Evolutionary conservation across 352 stramenopile species (phyloP), one percentile per base, ranked within the genome.

Genomic region (Pythium sp.): DNA sequence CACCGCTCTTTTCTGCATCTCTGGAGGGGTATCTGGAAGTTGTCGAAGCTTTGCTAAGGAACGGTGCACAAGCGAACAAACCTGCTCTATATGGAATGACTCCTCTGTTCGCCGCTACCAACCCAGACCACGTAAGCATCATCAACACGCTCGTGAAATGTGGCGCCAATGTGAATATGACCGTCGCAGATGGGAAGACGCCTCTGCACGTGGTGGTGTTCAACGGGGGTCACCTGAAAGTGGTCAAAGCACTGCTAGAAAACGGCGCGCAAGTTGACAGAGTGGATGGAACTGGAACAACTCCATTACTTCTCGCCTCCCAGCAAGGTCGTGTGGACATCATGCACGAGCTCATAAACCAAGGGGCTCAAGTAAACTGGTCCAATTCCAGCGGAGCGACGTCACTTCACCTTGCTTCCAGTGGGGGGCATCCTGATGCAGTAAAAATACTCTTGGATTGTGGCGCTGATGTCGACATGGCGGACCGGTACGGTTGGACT

Each of bases 391-490:
- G 28, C 9, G 9, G 15, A 14, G 6, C 1, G 26, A 56, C 22
- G 12, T 15, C 59, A 11, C 59, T 65, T 28, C 56, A 30, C 9
- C 41, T 36, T 14, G 59, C 59, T 20, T 53, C 43, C 18, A 46
- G 41, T 26, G 26, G 22, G 30, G 59, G 59, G 11, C 11, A 58
- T 18, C 15, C 30, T 3, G 28, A 46, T 9, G 20, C 41, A 46
- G 62, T 62, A 4, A 46, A 34, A 41, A 3, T 68, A 26, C 49
- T 68, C 20, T n/a, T 68, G 11, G 38, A 62, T 18, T 43, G 6
- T 30, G 49, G 53, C 2, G 62, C 38, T 3, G 26, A 26, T 15
- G 5, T 62, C 34, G 28, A 68, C 53, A n/a, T 34, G 8, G 15
- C 18, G 26, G 36, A 57, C 22, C 11, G 15, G 1, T 20, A 62